Percentiles rank a stretch among this genome's conserved stretches.
Conservation (phyloP, 2,329 filamentous ascomycete species). For the Colletotrichum lini region DNA sequence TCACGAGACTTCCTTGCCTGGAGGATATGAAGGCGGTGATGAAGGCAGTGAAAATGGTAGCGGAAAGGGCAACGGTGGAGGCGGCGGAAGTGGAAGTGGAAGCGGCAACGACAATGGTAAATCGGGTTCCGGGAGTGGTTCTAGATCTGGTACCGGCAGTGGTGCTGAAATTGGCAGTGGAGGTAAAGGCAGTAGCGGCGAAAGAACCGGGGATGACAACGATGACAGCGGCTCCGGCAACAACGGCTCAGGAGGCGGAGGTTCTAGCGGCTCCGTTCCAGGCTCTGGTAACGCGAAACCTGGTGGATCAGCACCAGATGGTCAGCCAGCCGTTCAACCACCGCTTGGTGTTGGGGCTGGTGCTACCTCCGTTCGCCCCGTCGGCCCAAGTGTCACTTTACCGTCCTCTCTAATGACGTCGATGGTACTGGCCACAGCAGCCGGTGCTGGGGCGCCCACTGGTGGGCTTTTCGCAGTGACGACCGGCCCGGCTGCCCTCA, state of each 20-base stretch:
- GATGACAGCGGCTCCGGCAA: conserved; percentile 3
- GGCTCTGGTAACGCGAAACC: not conserved
- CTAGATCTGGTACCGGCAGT: not conserved
- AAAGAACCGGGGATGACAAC: not conserved
- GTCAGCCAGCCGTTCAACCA: conserved; percentile 14
- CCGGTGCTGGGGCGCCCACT: conserved; percentile 24
- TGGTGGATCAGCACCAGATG: not conserved
- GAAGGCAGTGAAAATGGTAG: not conserved
- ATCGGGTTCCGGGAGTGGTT: not conserved
- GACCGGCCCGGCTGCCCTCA: conserved; percentile 17
- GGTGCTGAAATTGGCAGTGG: not conserved
- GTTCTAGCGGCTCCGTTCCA: not conserved
- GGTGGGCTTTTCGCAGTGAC: conserved; percentile 31
- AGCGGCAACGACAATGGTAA: not conserved
- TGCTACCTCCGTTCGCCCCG: not conserved
- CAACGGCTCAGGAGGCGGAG: not conserved
- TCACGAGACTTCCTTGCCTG: conserved; percentile 1
- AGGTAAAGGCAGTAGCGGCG: not conserved
- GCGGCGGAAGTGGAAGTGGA: not conserved
- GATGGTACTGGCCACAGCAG: conserved; percentile 31
- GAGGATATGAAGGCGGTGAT: not conserved
- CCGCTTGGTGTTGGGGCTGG: conserved; percentile 4
- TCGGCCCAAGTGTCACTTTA: conserved; percentile 22
- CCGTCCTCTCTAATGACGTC: conserved; percentile 34
- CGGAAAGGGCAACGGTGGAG: not conserved